A percentile compares a stretch with the other conserved stretches of the same genome.
These are phyloP conservation scores for Boletus eberwhitei DNA, from an alignment of 768 basidiomycete species.

Conservation along the genomic window DNA sequence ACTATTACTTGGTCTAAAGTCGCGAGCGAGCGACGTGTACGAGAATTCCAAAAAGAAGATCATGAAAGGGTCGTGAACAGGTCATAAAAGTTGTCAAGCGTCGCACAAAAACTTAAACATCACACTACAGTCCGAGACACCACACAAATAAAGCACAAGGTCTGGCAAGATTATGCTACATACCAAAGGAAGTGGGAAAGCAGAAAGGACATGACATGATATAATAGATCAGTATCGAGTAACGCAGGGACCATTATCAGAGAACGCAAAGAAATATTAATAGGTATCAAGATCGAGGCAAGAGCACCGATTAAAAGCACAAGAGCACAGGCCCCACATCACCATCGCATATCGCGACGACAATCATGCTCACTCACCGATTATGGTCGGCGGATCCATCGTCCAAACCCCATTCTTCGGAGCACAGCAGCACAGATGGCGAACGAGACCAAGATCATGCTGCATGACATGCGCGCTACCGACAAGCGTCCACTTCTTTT, in stretches of 20 bases:
- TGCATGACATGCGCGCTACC: conserved; percentile 19
- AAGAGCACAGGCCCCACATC: not conserved
- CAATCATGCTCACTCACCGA: not conserved
- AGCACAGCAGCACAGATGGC: conserved; percentile 26
- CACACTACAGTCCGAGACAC: not conserved
- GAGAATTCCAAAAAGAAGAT: not conserved
- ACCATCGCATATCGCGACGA: not conserved
- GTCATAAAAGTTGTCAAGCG: conserved; percentile 3
- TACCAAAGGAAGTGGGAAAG: not conserved
- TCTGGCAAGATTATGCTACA: not conserved
- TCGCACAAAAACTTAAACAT: not conserved
- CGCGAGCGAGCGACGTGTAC: no score
- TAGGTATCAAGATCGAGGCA: not conserved
- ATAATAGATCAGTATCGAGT: not conserved
- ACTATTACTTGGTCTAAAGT: no score
- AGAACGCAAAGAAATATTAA: not conserved
- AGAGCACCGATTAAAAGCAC: not conserved
- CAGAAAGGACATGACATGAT: not conserved
- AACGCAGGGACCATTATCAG: not conserved
- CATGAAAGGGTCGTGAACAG: not conserved
- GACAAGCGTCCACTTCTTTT: conserved; percentile 4
- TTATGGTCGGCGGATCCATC: conserved; percentile 24
- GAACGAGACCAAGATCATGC: conserved; percentile 26
- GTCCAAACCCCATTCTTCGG: conserved; percentile 24
- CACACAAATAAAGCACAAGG: not conserved